Evolutionary conservation across 768 basidiomycete genomes (phyloP).

Genomic region (Podaxis pistillaris): DNA sequence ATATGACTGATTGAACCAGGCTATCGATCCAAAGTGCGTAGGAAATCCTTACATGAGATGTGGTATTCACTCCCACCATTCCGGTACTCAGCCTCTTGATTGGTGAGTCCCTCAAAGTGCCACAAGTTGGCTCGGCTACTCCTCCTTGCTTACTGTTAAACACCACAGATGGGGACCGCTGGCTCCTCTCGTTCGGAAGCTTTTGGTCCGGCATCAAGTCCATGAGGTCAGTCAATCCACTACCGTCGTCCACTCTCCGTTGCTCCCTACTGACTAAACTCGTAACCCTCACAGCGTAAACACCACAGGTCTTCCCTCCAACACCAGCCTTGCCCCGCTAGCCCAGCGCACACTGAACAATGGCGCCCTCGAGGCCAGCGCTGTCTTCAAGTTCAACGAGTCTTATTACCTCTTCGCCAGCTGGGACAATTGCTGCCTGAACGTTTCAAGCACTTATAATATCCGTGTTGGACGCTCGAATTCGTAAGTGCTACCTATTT

Average conservation of each 20-base stretch:
- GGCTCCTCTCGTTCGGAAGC: slow-evolving; percentile 53
- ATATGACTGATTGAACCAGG: slow-evolving; percentile 25
- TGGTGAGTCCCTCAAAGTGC: slow-evolving; percentile 18
- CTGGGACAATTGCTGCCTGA: slow-evolving; percentile 54
- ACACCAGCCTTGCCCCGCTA: slow-evolving; percentile 37
- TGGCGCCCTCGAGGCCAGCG: slow-evolving; percentile 51
- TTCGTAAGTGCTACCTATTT: slow-evolving; percentile 27
- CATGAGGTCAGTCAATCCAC: slow-evolving; percentile 22
- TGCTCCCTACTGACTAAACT: background rate
- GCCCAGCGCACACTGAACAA: slow-evolving; percentile 41
- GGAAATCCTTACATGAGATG: background rate
- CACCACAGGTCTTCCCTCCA: slow-evolving; percentile 39
- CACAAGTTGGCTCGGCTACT: background rate
- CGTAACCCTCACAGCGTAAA: slow-evolving; percentile 24
- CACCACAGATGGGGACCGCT: slow-evolving; percentile 35
- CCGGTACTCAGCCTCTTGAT: slow-evolving; percentile 27
- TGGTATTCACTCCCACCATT: background rate
- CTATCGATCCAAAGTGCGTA: slow-evolving; percentile 53
- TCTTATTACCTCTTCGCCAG: slow-evolving; percentile 57
- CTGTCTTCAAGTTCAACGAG: slow-evolving; percentile 39
- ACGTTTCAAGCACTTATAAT: slow-evolving; percentile 54
- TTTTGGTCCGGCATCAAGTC: slow-evolving; percentile 58
- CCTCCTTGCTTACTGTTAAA: background rate
- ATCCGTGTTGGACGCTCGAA: slow-evolving; percentile 54
- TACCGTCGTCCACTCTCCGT: background rate